phyloP scores from a whole-genome alignment of 2,329 filamentous ascomycete genomes.

The Hypoxylon sp. region DNA sequence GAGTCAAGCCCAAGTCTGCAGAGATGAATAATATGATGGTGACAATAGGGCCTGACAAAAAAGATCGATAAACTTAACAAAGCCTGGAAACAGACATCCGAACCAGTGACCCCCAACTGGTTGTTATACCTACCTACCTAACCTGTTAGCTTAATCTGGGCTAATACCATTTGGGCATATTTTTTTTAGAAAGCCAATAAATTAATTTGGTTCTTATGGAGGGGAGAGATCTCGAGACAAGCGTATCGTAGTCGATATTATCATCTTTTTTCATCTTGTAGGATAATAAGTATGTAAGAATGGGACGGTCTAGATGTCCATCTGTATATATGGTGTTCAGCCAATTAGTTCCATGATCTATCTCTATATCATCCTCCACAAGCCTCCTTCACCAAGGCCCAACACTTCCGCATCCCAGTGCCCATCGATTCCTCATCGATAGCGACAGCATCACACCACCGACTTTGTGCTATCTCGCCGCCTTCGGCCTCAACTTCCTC shows the following conservation, averaged over 20 bases:
- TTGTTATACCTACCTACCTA: no score
- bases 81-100: no score
- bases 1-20: conserved; percentile 21
- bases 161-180: background rate
- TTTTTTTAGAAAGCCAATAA: background rate
- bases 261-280: no score
- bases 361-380: conserved; percentile 31
- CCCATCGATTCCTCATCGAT: conserved; percentile 69
- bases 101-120: no score
- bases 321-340: no score
- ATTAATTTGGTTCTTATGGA: no score
- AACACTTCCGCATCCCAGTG: conserved; percentile 72
- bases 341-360: background rate
- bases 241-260: no score
- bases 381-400: conserved; percentile 60
- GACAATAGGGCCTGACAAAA: background rate
- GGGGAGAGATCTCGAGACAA: no score
- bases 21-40: background rate
- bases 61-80: no score
- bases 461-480: conserved; percentile 33
- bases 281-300: no score
- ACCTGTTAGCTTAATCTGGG: no score
- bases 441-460: conserved; percentile 57
- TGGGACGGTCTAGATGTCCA: no score
- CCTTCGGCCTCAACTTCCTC: conserved; percentile 2